phyloP scores from a whole-genome alignment of 257 asterid species.

The Solanum pennellii region DNA sequence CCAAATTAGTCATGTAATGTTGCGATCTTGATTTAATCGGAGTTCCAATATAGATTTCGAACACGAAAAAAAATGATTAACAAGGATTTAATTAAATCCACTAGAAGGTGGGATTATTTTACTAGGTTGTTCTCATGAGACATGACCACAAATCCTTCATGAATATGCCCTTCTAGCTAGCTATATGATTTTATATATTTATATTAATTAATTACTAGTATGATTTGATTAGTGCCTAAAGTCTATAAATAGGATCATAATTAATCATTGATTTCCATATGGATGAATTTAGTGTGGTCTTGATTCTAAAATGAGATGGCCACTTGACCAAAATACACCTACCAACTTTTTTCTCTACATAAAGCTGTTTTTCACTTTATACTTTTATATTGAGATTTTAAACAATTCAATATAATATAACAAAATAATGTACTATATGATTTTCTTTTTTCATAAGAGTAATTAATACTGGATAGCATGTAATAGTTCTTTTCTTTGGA shows the following conservation, averaged over 20 bases:
- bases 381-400: background rate
- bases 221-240: background rate
- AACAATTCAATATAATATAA: background rate
- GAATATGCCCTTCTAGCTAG: background rate
- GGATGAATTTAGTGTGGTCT: background rate
- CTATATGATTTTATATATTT: background rate
- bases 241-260: background rate
- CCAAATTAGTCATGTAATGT: background rate
- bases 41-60: fast-evolving
- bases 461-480: background rate
- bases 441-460: background rate
- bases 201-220: background rate
- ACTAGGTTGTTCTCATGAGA: background rate
- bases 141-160: background rate
- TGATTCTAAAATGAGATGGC: background rate
- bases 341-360: background rate
- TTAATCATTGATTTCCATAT: background rate
- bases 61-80: background rate
- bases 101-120: background rate
- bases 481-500: background rate
- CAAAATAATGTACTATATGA: background rate
- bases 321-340: background rate
- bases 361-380: background rate
- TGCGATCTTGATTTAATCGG: background rate
- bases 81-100: background rate